Evolutionary conservation across 1,139 yeast genomes (phyloP), one percentile per base, ranked within the genome.

Genomic region (Candida tunisiensis): DNA sequence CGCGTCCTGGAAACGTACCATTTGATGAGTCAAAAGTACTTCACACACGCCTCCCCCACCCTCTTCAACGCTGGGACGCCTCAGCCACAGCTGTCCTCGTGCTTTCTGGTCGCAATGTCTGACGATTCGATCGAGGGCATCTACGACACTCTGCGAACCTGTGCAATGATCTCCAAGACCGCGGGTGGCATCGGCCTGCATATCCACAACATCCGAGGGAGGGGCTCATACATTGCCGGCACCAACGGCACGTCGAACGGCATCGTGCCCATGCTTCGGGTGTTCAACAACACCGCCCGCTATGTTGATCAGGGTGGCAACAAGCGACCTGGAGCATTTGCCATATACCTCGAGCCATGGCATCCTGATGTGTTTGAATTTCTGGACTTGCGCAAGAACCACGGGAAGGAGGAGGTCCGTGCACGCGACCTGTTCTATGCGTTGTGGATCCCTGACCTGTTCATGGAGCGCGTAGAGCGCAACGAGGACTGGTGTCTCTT

Each of bases 271-370:
- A 77, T 78, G 91, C 63, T 77, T 27, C 62, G 85, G 40, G 88
- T 78, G 12, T 78, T 69, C 56, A 77, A 78, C 56, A 74, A 74
- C 47, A 74, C 88, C 30, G 88, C 88, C n/a, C 60, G 91, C 44
- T 78, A 74, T 43, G 91, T 77, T 19, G 91, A 77, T 41, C 92
- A 78, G 55, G 91, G 91, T 44, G 91, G 91, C 35, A 77, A 75
- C 55, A 74, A 74, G 45, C 62, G 92, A 43, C 91, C 92, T 0
- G 91, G 92, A 36, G 91, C 91, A 4, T 70, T 78, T 47, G 85
- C 88, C 13, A 51, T 78, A 12, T 78, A 77, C 41, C 51, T 78
- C 29, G 92, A 78, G 51, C 91, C 91, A 36, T 78, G 92, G 92
- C 92, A 78, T 42, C 64, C 77, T 3, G 92, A 78, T 46, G 62